These are phyloP conservation scores for Eragrostis curvula DNA, from an alignment of 176 grass and related monocot genomes.

Conservation along the genomic window DNA sequence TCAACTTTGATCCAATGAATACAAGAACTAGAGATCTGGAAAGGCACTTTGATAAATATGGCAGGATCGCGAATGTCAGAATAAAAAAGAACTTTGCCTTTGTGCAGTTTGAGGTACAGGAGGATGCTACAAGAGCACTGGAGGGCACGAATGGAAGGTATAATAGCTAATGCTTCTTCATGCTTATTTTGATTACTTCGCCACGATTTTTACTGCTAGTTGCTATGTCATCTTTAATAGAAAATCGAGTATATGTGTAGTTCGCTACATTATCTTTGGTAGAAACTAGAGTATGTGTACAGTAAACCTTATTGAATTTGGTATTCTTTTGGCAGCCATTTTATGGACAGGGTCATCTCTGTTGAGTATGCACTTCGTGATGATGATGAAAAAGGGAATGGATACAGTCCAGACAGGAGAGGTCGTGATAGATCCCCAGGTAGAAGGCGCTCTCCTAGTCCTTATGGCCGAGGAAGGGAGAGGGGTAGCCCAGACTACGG, in stretches of 20 bases:
- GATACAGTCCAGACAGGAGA: slow-evolving; percentile 87
- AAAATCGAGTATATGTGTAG: neutral
- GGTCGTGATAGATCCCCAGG: slow-evolving; percentile 73
- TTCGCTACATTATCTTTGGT: neutral
- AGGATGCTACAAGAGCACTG: slow-evolving; percentile 93
- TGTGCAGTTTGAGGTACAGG: slow-evolving; percentile 84
- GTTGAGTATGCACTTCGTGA: slow-evolving; percentile 96
- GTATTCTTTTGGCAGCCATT: slow-evolving; percentile 55
- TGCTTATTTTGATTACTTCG: neutral
- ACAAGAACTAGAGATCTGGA: slow-evolving; percentile 94
- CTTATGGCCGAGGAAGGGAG: slow-evolving; percentile 68
- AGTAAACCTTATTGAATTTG: slow-evolving; percentile 15
- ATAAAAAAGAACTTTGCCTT: slow-evolving; percentile 98
- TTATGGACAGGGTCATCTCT: slow-evolving; percentile 93
- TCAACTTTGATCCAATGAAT: slow-evolving; percentile 96
- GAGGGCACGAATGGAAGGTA: slow-evolving; percentile 91
- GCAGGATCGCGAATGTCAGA: slow-evolving; percentile 82
- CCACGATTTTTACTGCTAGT: neutral
- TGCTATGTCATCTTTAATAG: neutral
- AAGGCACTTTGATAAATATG: slow-evolving; percentile 90
- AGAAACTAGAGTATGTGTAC: neutral
- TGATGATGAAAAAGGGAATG: slow-evolving; percentile 84
- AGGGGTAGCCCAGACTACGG: slow-evolving; percentile 76
- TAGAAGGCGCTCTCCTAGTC: slow-evolving; percentile 76
- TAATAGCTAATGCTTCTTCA: slow-evolving; percentile 16